Percentiles rank a stretch among this genome's conserved stretches.
Conservation (phyloP, 495 filamentous ascomycete species). For the Astrothelium macrocarpum region DNA sequence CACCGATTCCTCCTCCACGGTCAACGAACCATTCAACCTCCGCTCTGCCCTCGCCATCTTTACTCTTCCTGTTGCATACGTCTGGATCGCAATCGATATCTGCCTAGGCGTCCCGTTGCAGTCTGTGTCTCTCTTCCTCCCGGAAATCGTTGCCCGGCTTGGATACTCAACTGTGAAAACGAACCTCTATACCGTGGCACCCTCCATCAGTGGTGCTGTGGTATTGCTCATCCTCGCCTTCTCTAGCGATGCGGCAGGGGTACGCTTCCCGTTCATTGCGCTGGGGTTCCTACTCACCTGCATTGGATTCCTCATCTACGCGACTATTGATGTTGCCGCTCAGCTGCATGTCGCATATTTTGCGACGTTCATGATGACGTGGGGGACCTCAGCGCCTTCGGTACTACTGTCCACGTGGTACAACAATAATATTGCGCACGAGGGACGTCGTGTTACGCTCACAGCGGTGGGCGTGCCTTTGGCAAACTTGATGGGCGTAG, state of each 20-base stretch:
- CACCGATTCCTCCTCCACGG: constrained; percentile 59
- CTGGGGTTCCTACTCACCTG: constrained; percentile 65
- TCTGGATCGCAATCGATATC: constrained; percentile 58
- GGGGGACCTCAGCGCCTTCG: constrained; percentile 46
- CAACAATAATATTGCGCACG: constrained; percentile 73
- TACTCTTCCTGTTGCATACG: constrained; percentile 51
- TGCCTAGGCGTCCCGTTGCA: constrained; percentile 71
- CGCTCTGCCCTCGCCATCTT: constrained; percentile 56
- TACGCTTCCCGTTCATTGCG: constrained; percentile 64
- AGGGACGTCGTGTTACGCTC: constrained; percentile 58
- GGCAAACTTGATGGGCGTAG: constrained; percentile 74
- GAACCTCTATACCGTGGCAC: constrained; percentile 69
- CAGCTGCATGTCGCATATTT: constrained; percentile 62
- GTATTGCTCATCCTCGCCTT: constrained; percentile 63
- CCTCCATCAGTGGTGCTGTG: constrained; percentile 53
- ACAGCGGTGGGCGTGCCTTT: constrained; percentile 63
- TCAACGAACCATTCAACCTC: constrained; percentile 61
- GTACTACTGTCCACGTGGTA: constrained; percentile 53
- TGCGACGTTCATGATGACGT: constrained; percentile 75
- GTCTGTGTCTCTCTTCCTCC: constrained; percentile 60
- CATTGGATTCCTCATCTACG: constrained; percentile 66
- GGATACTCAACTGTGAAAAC: constrained; percentile 57
- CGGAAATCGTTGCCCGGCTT: constrained; percentile 59
- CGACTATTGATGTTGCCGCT: constrained; percentile 52
- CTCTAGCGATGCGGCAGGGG: constrained; percentile 51